Percentiles rank a stretch among this genome's conserved stretches.
These are phyloP conservation scores for Betula pendula DNA, from an alignment of 306 rosid species.

Conservation along the genomic window DNA sequence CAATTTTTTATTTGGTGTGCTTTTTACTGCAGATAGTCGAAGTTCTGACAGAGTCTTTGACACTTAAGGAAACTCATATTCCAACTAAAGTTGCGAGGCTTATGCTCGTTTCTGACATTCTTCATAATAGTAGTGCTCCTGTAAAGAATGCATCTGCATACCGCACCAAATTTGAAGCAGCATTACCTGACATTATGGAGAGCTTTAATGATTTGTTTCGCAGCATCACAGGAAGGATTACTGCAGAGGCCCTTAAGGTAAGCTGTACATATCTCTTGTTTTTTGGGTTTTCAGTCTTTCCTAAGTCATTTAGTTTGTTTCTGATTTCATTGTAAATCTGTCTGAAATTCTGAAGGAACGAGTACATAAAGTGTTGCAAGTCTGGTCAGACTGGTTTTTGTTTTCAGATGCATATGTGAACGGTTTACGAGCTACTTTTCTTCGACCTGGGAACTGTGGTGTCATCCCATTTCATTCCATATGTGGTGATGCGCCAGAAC, in stretches of 20 bases:
- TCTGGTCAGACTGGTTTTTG: conserved; percentile 99
- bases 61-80: conserved; percentile 96
- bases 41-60: conserved; percentile 95
- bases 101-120: conserved; percentile 98
- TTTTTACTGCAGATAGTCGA: conserved; percentile 81
- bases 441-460: conserved; percentile 89
- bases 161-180: conserved; percentile 96
- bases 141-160: conserved; percentile 99
- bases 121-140: conserved; percentile 99
- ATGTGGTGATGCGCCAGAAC: conserved; percentile 84
- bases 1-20: conserved; percentile 14
- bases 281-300: neutral
- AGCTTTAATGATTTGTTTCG: conserved; percentile 96
- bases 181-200: conserved; percentile 94
- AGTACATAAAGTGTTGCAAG: conserved; percentile 93
- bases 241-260: conserved; percentile 99
- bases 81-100: conserved; percentile 99
- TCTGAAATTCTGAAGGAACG: conserved; percentile 69
- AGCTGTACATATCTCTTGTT: conserved; percentile 5
- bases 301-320: neutral
- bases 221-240: conserved; percentile 88
- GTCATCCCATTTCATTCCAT: conserved; percentile 84
- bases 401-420: conserved; percentile 96
- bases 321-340: conserved; percentile 10
- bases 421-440: conserved; percentile 93